Base-by-base conservation (phyloP, 2,329 filamentous ascomycete genomes). In the Ophiostoma quercus region DNA sequence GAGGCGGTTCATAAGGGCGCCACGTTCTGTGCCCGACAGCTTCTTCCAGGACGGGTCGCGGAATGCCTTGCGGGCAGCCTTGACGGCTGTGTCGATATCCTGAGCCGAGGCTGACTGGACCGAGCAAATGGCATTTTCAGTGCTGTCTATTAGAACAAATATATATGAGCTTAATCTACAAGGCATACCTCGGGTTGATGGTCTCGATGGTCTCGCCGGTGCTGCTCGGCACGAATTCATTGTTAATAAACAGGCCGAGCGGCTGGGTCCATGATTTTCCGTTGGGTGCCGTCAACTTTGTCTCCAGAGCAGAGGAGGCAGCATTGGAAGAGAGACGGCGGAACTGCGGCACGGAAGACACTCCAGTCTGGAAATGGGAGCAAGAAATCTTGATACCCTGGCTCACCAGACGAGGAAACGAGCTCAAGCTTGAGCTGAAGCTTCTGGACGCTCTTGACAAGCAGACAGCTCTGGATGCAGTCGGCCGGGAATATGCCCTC, bases 201-300 rank as follows among this genome's bases (percentile, higher is more conserved):
- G 86, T 85, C 16, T 84, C 81, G 69, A 93, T 84, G 74, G 84
- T 91, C 76, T 88, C 83, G 63, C 85, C 88, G 16, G 84, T 85
- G 77, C 84, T 87, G 70, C 88, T 87, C 75, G 87, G 83, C 68
- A 92, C 88, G 77, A 91, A 94, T 77, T 92, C 89, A 73, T 93
- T 92, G 82, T 92, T 90, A 81, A 94, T 92, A 79, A 93, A 94
- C 9, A 94, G 84, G n/a, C 92, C 92, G 63, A 86, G 83, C 1
- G 91, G 90, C 80, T 92, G 90, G 14, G 79, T 82, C 80, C 91
- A 94, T 75, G 85, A 88, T 78, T 81, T 83, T 75, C 90, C 91
- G 79, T 94, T 94, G 4, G 91, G 91, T 67, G 91, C 90, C 9
- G 84, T 90, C 71, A 94, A 84, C 75, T 92, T 84, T 68, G 88